phyloP scores from a whole-genome alignment of 139 green algal species.

The Chlorella sp. region DNA sequence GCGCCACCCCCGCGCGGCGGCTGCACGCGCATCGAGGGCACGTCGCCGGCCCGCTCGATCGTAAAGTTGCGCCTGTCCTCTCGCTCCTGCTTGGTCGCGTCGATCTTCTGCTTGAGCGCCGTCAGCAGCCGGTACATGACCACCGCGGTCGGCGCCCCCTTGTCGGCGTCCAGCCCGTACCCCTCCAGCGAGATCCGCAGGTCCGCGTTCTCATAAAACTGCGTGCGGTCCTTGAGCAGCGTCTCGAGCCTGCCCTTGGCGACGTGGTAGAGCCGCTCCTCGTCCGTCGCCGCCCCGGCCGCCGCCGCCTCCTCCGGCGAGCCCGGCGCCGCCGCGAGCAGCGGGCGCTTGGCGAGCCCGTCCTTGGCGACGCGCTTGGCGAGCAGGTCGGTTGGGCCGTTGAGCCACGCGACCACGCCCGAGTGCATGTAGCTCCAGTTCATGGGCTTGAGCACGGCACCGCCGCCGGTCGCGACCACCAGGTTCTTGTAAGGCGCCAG shows the following conservation, averaged over 20 bases:
- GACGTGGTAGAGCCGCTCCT: constrained; percentile 20
- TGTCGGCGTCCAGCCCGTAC: constrained; percentile 31
- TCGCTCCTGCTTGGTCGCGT: constrained; percentile 28
- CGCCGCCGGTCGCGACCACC: constrained; percentile 81
- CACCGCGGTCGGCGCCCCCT: constrained; percentile 36
- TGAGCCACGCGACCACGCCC: constrained; percentile 76
- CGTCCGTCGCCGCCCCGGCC: not conserved
- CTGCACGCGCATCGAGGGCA: constrained; percentile 10
- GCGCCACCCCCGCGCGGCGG: not conserved
- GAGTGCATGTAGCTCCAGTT: constrained; percentile 89
- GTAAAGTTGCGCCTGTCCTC: constrained; percentile 27
- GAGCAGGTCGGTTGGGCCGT: constrained; percentile 56
- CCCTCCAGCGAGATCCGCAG: constrained; percentile 55
- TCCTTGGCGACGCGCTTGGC: constrained; percentile 57
- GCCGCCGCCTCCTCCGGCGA: not conserved
- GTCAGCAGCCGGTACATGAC: constrained; percentile 44
- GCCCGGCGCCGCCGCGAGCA: constrained; percentile 46
- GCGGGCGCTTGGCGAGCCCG: constrained; percentile 58
- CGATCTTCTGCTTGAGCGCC: constrained; percentile 35
- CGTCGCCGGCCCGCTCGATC: constrained; percentile 15
- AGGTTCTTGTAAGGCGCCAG: constrained; percentile 69
- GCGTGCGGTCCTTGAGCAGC: constrained; percentile 51
- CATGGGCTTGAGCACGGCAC: constrained; percentile 52
- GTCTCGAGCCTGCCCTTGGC: constrained; percentile 30
- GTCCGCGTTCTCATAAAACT: constrained; percentile 66